phyloP scores from a whole-genome alignment of 2,329 filamentous ascomycete species.

The Botrytis byssoidea region DNA sequence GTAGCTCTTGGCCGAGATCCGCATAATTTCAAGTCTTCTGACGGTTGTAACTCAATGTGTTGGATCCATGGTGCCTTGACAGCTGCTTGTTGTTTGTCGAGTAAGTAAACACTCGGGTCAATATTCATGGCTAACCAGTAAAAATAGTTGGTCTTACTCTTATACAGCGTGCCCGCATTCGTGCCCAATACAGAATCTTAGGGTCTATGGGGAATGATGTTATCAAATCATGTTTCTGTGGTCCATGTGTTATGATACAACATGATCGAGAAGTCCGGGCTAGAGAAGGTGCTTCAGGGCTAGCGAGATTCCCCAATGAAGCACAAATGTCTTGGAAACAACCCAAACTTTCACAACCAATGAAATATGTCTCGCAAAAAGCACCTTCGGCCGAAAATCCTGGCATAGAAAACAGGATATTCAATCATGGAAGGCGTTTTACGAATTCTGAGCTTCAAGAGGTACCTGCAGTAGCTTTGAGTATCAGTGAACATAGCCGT shows the following conservation, averaged over 20 bases:
- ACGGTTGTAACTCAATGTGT: slow-evolving; percentile 43
- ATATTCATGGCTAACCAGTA: background rate
- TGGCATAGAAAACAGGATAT: slow-evolving; percentile 3
- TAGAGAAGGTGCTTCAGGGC: slow-evolving; percentile 41
- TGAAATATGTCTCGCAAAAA: slow-evolving; percentile 28
- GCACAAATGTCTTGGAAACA: slow-evolving; percentile 3
- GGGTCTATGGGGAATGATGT: slow-evolving; percentile 42
- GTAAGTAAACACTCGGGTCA: background rate
- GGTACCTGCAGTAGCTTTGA: slow-evolving; percentile 3
- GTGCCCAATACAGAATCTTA: slow-evolving; percentile 45
- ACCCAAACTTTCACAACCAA: slow-evolving; percentile 24
- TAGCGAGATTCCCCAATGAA: slow-evolving; percentile 11
- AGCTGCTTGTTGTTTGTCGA: slow-evolving; percentile 13
- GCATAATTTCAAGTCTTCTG: slow-evolving; percentile 40
- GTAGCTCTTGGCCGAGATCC: slow-evolving; percentile 42
- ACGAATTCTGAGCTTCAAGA: slow-evolving; percentile 3
- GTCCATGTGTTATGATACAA: slow-evolving; percentile 44
- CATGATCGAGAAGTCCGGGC: slow-evolving; percentile 46
- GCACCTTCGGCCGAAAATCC: slow-evolving; percentile 14
- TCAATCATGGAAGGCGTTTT: slow-evolving; percentile 11
- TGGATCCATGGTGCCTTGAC: slow-evolving; percentile 35
- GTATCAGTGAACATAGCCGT: background rate
- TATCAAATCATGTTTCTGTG: slow-evolving; percentile 42
- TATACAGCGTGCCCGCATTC: slow-evolving; percentile 38
- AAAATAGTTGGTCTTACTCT: slow-evolving; percentile 16